Evolutionary conservation across 805 yeast species (phyloP), one percentile per base, ranked within the genome.

Genomic region (Suhomyces pyralidae): DNA sequence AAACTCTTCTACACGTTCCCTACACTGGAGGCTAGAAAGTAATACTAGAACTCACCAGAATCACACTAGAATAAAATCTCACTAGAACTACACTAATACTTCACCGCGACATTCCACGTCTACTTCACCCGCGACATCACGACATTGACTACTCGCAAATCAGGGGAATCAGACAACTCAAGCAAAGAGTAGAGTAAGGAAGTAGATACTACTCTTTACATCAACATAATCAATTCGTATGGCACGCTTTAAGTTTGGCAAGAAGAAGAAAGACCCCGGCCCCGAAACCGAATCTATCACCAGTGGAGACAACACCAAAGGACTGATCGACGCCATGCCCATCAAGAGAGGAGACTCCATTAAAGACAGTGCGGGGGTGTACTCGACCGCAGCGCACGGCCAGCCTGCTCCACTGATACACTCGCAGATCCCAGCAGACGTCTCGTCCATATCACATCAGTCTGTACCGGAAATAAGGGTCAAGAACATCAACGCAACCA

Each of bases 221-320:
- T 38, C 42, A 17, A 17, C n/a, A n/a, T 6, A 38, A 38, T 17
- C 48, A 19, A 32, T 15, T 32, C 36, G 40, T 47, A 81, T 81
- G 85, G 81, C 85, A 17, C 81, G 85, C 20, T 82, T 82, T 66
- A 81, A 80, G 62, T 81, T 83, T 62, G 81, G 82, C 15, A 78
- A 74, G 61, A 81, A 78, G 62, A 73, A 70, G 59, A 71, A 73
- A 49, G 69, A 48, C 51, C 59, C 69, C 58, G 42, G 42, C 24
- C 55, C 55, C 24, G 65, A 55, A 42, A 55, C 55, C 56, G 46
- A 50, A 20, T 55, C 62, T 22, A 54, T 57, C 46, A 61, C 65
- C 3, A 50, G 49, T 30, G 54, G 19, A 10, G 49, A 46, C 36
- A 20, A 20, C 32, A 34, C 49, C 30, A 22, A 17, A 46, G 43